A percentile compares a stretch with the other conserved stretches of the same genome.
Conservation (phyloP, 2,329 filamentous ascomycete species). For the Arthroderma sp. region DNA sequence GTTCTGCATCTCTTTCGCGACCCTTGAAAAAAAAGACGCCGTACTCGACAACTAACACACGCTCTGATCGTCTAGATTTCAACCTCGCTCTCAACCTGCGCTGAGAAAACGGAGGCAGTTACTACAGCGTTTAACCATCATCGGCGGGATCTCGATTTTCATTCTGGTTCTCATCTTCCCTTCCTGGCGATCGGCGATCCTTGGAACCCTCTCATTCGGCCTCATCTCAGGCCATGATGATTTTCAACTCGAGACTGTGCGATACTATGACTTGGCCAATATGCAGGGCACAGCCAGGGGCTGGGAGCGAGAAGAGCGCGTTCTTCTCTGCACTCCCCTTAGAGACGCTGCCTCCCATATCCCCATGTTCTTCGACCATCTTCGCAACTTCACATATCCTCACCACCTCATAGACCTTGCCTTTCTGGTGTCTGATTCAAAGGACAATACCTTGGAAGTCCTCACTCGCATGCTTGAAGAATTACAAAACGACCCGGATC, state of each 20-base stretch:
- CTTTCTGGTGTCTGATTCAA: constrained; percentile 94
- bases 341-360: constrained; percentile 86
- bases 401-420: constrained; percentile 93
- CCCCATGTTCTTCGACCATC: constrained; percentile 96
- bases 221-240: constrained; percentile 54
- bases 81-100: constrained; percentile 64
- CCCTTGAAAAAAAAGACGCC: no score
- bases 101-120: constrained; percentile 61
- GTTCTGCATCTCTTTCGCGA: neutral
- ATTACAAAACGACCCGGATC: constrained; percentile 67
- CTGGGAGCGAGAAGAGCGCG: constrained; percentile 93
- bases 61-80: constrained; percentile 47
- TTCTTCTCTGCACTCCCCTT: constrained; percentile 85
- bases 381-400: constrained; percentile 92
- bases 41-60: neutral
- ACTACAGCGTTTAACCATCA: constrained; percentile 51
- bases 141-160: constrained; percentile 43
- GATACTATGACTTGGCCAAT: constrained; percentile 90
- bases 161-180: constrained; percentile 61
- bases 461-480: constrained; percentile 62
- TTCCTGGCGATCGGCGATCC: constrained; percentile 51
- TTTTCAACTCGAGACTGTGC: constrained; percentile 80
- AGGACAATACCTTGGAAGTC: constrained; percentile 71
- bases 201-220: constrained; percentile 54
- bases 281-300: constrained; percentile 83